phyloP scores from a whole-genome alignment of 1,284 basidiomycete genomes.

The Psilocybe mexicana region DNA sequence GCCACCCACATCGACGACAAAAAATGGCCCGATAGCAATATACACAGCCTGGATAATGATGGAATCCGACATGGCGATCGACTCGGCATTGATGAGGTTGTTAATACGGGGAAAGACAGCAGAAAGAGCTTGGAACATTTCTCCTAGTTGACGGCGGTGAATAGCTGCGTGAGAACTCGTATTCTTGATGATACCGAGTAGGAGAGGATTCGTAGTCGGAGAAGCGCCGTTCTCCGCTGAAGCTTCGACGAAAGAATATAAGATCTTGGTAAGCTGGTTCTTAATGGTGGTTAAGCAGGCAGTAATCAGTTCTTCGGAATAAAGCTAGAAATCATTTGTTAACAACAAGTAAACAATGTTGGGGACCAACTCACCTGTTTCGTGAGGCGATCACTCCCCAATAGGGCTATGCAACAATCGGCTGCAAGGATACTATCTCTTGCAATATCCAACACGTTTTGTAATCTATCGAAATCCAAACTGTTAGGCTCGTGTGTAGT shows the following conservation, averaged over 20 bases:
- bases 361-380: constrained; percentile 67
- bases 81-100: constrained; percentile 64
- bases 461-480: constrained; percentile 52
- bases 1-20: constrained; percentile 64
- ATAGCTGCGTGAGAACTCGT: constrained; percentile 35
- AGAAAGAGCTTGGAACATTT: constrained; percentile 68
- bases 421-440: constrained; percentile 77
- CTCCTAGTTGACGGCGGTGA: constrained; percentile 56
- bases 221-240: constrained; percentile 43
- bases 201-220: constrained; percentile 45
- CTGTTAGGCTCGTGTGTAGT: constrained; percentile 30
- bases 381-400: constrained; percentile 76
- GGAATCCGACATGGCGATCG: constrained; percentile 79
- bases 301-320: constrained; percentile 90
- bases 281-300: constrained; percentile 78
- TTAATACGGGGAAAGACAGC: constrained; percentile 71
- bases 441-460: constrained; percentile 53
- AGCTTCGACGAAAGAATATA: constrained; percentile 89
- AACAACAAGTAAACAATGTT: not conserved
- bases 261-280: constrained; percentile 74
- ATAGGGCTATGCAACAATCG: constrained; percentile 77
- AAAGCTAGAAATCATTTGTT: constrained; percentile 53
- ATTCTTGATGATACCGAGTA: constrained; percentile 56
- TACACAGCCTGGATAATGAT: constrained; percentile 92
- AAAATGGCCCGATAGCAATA: constrained; percentile 90